phyloP scores from a whole-genome alignment of 345 rosid species.

The Garcia nutans region DNA sequence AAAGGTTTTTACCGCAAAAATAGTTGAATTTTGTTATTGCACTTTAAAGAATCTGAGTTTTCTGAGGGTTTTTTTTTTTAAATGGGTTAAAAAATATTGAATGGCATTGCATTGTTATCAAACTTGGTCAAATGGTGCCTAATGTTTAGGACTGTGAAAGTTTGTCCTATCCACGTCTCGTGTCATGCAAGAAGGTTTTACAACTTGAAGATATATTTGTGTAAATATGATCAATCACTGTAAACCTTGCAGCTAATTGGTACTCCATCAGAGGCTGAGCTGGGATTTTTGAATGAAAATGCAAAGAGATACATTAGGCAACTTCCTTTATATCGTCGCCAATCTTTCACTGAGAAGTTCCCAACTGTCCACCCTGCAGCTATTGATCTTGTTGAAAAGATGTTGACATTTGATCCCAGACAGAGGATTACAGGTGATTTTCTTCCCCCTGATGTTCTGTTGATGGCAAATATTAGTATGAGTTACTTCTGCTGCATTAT shows the following conservation, averaged over 20 bases:
- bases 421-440: constrained; percentile 73
- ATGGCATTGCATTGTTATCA: neutral
- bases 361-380: constrained; percentile 66
- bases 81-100: neutral
- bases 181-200: neutral
- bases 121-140: neutral
- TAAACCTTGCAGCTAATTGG: constrained; percentile 67
- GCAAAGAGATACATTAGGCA: constrained; percentile 74
- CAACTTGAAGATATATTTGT: constrained; percentile 7
- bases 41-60: neutral
- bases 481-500: neutral
- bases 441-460: neutral
- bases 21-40: neutral
- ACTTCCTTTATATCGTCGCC: constrained; percentile 55
- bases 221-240: constrained; percentile 1
- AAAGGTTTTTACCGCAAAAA: neutral
- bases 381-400: constrained; percentile 83
- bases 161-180: neutral
- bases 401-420: constrained; percentile 83
- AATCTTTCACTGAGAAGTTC: constrained; percentile 70
- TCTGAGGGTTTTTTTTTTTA: neutral
- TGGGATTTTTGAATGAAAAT: constrained; percentile 66
- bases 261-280: constrained; percentile 79
- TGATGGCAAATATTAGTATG: neutral
- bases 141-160: neutral